A percentile compares a stretch with the other conserved stretches of the same genome.
Evolutionary conservation across 2,329 filamentous ascomycete species (phyloP).

Genomic region (Pseudogymnoascus sp.): DNA sequence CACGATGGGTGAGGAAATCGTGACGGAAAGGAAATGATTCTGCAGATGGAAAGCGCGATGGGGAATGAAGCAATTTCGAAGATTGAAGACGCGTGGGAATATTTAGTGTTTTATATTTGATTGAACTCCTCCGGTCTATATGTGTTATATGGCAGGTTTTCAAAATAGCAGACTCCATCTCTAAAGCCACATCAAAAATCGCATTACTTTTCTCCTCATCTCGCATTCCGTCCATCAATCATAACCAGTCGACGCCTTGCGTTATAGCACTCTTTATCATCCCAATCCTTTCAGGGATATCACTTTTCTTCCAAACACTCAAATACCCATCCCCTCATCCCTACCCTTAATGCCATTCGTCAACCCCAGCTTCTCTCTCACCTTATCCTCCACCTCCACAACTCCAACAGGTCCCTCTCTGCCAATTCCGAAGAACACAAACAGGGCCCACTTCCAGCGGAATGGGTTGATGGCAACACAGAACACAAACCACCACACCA

Average conservation of each 20-base stretch:
- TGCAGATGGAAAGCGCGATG: not conserved
- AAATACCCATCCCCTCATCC: conserved; percentile 14
- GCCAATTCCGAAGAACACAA: conserved; percentile 72
- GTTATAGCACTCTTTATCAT: not conserved
- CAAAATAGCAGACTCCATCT: not conserved
- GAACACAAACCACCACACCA: conserved; percentile 80
- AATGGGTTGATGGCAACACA: conserved; percentile 75
- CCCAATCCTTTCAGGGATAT: not conserved
- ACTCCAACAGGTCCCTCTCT: conserved; percentile 56
- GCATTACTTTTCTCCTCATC: not conserved
- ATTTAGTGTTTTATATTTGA: not conserved
- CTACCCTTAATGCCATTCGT: conserved; percentile 18
- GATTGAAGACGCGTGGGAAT: no score
- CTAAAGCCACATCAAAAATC: not conserved
- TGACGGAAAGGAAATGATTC: not conserved
- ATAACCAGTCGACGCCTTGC: not conserved
- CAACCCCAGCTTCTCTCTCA: conserved; percentile 46
- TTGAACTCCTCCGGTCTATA: not conserved
- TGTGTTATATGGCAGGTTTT: not conserved
- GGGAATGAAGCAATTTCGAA: no score
- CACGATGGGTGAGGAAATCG: no score
- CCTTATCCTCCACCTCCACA: conserved; percentile 55
- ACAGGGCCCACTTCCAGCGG: conserved; percentile 81
- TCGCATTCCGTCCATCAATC: not conserved
- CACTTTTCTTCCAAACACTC: not conserved